Evolutionary conservation across 306 rosid species (phyloP).

Genomic region (Quercus rubra): DNA sequence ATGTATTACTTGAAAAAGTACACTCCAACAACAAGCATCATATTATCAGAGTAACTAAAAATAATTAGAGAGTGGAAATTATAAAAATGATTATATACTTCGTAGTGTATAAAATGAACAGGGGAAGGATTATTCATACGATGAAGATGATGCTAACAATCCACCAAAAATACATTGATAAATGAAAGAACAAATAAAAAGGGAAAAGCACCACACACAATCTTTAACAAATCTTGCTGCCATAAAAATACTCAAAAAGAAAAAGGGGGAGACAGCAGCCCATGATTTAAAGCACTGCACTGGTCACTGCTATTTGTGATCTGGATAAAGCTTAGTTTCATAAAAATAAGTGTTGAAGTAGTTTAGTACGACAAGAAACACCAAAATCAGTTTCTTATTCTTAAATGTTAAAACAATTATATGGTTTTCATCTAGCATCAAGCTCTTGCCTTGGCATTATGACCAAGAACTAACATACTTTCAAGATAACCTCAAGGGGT

Average conservation of each 20-base stretch:
- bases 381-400: neutral
- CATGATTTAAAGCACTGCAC: too few species aligned
- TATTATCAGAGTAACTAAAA: too few species aligned
- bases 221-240: constrained; percentile 5
- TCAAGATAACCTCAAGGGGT: too few species aligned
- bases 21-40: neutral
- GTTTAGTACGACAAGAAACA: neutral
- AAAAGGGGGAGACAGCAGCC: neutral
- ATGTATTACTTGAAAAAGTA: neutral
- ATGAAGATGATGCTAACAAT: neutral
- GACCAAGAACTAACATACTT: neutral
- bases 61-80: neutral
- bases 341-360: neutral
- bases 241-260: neutral
- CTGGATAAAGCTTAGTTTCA: neutral
- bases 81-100: neutral
- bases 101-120: neutral
- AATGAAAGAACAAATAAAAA: neutral
- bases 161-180: neutral
- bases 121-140: neutral
- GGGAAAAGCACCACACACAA: neutral
- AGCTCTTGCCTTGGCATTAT: neutral
- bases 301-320: too few species aligned
- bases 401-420: neutral
- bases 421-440: neutral